Evolutionary conservation across 2,329 filamentous ascomycete species (phyloP), one percentile per base, ranked within the genome.

Genomic region (Diaporthe ampelina): DNA sequence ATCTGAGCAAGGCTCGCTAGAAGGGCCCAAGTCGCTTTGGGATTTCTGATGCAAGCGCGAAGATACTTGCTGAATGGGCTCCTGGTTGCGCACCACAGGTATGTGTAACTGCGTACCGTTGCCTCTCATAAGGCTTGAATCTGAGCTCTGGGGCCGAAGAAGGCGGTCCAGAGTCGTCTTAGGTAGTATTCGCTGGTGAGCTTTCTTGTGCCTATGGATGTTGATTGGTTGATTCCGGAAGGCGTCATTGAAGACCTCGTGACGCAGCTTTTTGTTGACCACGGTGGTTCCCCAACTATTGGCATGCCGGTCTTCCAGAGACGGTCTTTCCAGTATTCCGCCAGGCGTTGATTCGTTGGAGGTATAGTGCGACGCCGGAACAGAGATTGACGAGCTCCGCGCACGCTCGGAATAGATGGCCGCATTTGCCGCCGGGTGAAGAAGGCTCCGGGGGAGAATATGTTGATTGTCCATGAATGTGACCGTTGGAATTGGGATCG

Each of bases 391-490:
- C n/a, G 80, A 78, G 72, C 82, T 84, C 59, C 83, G 81, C 7
- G 79, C 80, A 75, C 77, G 87, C 78, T 72, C 85, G 40, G 72
- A 79, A n/a, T 76, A 73, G 63, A 73, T 72, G 5, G 78, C 72
- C n/a, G 45, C 73, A 57, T 57, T 77, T 76, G 32, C 74, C 9
- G 91, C 87, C 24, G 92, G 88, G 71, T 92, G 91, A 67, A 98
- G 93, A 37, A 98, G 88, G 79, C 94, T 94, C 59, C 94, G 91
- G 1, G 96, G 96, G 56, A 98, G 91, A 74, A 98, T 97, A 81
- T 98, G 96, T 77, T 93, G 91, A 81, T 98, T 98, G 81, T 98
- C 95, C 80, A 96, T 94, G 76, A 98, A 95, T 0, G 97, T 95
- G 61, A 98, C 96, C 54, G 97, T 96, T 2, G 96, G 95, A 40